Conservation (phyloP, 352 stramenopile genomes). For the Globisporangium parvum region DNA sequence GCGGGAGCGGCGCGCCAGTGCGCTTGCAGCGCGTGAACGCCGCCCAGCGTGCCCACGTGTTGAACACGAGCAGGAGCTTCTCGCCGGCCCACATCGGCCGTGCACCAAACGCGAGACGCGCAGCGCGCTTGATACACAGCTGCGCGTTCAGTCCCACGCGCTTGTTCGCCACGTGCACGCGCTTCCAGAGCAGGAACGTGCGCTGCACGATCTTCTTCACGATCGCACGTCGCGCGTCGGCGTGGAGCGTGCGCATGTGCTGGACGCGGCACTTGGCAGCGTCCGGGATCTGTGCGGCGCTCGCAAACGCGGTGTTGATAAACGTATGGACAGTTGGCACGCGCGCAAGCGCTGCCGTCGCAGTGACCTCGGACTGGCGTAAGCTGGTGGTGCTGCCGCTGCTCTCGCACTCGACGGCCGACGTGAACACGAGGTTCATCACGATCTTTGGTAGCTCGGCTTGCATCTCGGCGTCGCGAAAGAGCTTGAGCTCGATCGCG, state of each 20-base stretch:
- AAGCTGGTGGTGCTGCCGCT: background rate
- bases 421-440: conserved; percentile 71
- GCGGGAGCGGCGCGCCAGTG: conserved; percentile 34
- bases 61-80: conserved; percentile 53
- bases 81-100: conserved; percentile 52
- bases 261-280: conserved; percentile 20
- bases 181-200: conserved; percentile 59
- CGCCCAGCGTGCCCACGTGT: conserved; percentile 61
- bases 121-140: conserved; percentile 67
- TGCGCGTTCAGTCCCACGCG: conserved; percentile 57
- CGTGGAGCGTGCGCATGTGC: conserved; percentile 31
- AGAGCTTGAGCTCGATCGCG: conserved; percentile 56
- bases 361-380: background rate
- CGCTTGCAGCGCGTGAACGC: conserved; percentile 49
- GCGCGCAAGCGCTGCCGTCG: background rate
- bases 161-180: conserved; percentile 32
- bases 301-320: conserved; percentile 48
- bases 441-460: conserved; percentile 45
- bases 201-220: conserved; percentile 66
- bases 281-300: conserved; percentile 25
- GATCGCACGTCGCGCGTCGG: conserved; percentile 37
- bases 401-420: conserved; percentile 10
- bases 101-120: conserved; percentile 47
- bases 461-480: conserved; percentile 46
- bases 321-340: conserved; percentile 12